phyloP scores from a whole-genome alignment of 768 basidiomycete genomes.

The Daedaleopsis sinensis region DNA sequence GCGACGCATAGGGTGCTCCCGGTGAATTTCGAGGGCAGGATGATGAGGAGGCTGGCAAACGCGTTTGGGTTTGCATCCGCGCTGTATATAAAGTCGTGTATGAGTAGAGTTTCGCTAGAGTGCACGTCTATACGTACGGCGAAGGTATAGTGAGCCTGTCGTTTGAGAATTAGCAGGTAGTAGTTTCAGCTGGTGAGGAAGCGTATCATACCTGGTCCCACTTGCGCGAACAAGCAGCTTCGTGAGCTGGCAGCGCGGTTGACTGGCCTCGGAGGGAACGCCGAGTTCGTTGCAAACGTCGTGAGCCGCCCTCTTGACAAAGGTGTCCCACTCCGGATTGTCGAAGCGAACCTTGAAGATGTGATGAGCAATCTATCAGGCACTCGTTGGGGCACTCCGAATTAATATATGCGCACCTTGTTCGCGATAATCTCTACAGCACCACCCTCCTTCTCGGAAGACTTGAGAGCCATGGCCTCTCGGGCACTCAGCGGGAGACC shows the following conservation, averaged over 20 bases:
- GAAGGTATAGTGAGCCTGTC: too few relatives aligned
- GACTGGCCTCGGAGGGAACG: not conserved
- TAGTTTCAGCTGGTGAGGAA: too few relatives aligned
- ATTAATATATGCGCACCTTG: not conserved
- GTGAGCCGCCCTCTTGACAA: not conserved
- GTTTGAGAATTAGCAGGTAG: too few relatives aligned
- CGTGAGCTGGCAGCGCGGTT: not conserved
- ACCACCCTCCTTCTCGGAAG: not conserved
- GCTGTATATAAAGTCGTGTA: not conserved
- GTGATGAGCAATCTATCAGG: not conserved
- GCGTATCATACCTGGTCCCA: too few relatives aligned
- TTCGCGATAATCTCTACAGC: not conserved
- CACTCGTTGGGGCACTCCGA: not conserved
- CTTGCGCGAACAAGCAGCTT: not conserved
- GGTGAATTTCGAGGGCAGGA: conserved; percentile 47
- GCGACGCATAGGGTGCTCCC: conserved; percentile 49
- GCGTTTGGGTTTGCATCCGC: conserved; percentile 34
- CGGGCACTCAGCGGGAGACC: not conserved
- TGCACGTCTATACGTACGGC: not conserved
- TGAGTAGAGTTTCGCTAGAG: not conserved
- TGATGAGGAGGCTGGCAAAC: conserved; percentile 51
- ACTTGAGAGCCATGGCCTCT: conserved; percentile 40
- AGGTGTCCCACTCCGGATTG: not conserved
- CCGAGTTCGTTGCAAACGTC: not conserved
- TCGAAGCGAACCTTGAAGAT: not conserved